These are phyloP conservation scores for Saccharomycopsis hybrid DNA, from an alignment of 1,139 yeast species.

Conservation along the genomic window DNA sequence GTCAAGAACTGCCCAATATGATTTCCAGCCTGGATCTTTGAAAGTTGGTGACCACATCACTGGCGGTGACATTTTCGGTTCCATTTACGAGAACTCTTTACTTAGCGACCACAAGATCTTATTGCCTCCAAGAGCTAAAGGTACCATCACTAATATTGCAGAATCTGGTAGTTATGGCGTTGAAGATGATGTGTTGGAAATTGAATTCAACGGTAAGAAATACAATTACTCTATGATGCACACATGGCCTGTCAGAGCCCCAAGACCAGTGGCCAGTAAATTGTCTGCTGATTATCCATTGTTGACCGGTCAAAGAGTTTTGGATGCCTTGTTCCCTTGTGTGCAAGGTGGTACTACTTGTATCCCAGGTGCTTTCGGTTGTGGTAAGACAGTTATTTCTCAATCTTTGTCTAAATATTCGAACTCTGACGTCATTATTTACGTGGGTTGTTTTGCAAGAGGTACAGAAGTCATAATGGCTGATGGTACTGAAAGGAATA, in stretches of 20 bases:
- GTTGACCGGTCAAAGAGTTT: slow-evolving; percentile 96
- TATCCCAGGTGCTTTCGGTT: slow-evolving; percentile 99
- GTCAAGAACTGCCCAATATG: slow-evolving; percentile 74
- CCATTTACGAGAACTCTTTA: slow-evolving; percentile 88
- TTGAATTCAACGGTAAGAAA: slow-evolving; percentile 88
- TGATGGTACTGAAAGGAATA: slow-evolving; percentile 32
- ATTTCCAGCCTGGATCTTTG: slow-evolving; percentile 71
- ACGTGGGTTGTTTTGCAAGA: slow-evolving; percentile 62
- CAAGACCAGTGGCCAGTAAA: slow-evolving; percentile 96
- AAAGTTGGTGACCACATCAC: slow-evolving; percentile 96
- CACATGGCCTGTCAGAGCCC: slow-evolving; percentile 99
- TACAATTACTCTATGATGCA: slow-evolving; percentile 88
- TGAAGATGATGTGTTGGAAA: slow-evolving; percentile 83
- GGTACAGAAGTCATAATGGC: slow-evolving; percentile 39
- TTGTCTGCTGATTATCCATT: slow-evolving; percentile 89
- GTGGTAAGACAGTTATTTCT: slow-evolving; percentile 98
- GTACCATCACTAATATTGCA: slow-evolving; percentile 88
- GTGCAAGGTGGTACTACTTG: slow-evolving; percentile 99
- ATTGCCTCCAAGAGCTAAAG: slow-evolving; percentile 97
- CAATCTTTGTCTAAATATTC: slow-evolving; percentile 96
- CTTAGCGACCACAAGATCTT: slow-evolving; percentile 88
- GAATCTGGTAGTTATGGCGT: slow-evolving; percentile 85
- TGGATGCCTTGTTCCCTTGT: slow-evolving; percentile 96
- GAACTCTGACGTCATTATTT: slow-evolving; percentile 91
- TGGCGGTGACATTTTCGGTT: slow-evolving; percentile 97